A percentile compares a stretch with the other conserved stretches of the same genome.
Evolutionary conservation across 2,329 filamentous ascomycete species (phyloP).

Genomic region (Chrysoporthe deuterocubensis): DNA sequence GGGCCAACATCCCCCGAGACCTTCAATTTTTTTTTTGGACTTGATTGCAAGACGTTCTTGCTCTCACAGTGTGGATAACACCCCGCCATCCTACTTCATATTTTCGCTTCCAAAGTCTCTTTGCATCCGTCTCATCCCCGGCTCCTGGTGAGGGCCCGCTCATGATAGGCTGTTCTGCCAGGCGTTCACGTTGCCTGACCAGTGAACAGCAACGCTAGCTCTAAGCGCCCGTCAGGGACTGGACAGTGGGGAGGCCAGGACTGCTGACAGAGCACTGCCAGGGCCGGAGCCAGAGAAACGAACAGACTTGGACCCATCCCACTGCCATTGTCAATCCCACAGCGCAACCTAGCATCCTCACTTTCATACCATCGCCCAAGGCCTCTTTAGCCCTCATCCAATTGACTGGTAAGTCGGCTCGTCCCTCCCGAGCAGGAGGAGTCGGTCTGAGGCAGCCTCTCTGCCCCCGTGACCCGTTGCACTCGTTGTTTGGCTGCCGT

Average conservation of each 20-base stretch:
- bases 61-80: background rate
- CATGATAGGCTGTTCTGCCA: background rate
- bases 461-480: background rate
- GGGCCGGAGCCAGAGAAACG: background rate
- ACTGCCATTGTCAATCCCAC: constrained; percentile 10
- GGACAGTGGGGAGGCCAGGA: background rate
- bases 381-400: constrained; percentile 16
- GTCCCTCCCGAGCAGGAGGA: background rate
- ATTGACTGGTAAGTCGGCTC: constrained; percentile 24
- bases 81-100: background rate
- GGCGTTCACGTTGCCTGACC: background rate
- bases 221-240: constrained; percentile 2
- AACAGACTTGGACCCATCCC: background rate
- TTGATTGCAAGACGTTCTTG: background rate
- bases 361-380: constrained; percentile 23
- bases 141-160: background rate
- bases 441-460: background rate
- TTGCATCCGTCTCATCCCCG: background rate
- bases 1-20: background rate
- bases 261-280: constrained; percentile 2
- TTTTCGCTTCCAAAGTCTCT: background rate
- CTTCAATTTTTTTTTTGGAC: background rate
- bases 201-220: background rate
- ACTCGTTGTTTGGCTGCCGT: constrained; percentile 1
- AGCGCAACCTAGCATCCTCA: constrained; percentile 25